Percentiles rank a stretch among this genome's conserved stretches.
Conservation (phyloP, 352 stramenopile species). For the Globisporangium middletonii region DNA sequence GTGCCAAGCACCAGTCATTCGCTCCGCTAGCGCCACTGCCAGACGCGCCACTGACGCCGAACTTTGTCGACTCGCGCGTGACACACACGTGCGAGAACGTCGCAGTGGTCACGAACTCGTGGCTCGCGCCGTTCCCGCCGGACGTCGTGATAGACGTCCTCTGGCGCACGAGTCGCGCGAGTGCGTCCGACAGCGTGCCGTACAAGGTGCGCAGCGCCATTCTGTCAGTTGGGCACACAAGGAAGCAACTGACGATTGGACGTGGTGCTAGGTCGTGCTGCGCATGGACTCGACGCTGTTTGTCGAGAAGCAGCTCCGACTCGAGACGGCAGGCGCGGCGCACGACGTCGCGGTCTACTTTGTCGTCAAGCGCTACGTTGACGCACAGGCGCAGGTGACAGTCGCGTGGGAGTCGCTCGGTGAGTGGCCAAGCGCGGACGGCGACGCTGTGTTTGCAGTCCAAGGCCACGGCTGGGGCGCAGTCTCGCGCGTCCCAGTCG, state of each 20-base stretch:
- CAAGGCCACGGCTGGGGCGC: conserved; percentile 6
- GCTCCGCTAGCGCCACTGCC: background rate
- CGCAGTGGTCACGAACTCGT: conserved; percentile 1
- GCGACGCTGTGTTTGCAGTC: background rate
- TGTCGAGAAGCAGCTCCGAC: conserved; percentile 3
- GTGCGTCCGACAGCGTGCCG: no score
- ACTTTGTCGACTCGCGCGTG: background rate
- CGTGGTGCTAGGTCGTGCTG: background rate
- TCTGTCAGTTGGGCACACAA: no score
- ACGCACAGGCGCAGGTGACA: background rate
- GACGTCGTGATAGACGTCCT: conserved; percentile 1
- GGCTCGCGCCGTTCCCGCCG: conserved; percentile 1
- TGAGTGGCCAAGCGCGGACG: conserved; percentile 5
- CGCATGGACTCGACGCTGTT: conserved; percentile 2
- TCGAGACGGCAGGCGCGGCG: background rate
- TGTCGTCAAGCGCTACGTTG: conserved; percentile 1
- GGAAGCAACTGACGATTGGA: no score
- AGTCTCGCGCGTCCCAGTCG: background rate
- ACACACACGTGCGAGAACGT: background rate
- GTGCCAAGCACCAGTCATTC: background rate
- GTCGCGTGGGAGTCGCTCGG: conserved; percentile 4
- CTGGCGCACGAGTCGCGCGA: background rate
- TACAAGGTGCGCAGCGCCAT: no score
- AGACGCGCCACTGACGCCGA: background rate
- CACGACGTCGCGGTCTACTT: background rate